phyloP scores from a whole-genome alignment of 2,329 filamentous ascomycete species.

The Calonectria naviculata region DNA sequence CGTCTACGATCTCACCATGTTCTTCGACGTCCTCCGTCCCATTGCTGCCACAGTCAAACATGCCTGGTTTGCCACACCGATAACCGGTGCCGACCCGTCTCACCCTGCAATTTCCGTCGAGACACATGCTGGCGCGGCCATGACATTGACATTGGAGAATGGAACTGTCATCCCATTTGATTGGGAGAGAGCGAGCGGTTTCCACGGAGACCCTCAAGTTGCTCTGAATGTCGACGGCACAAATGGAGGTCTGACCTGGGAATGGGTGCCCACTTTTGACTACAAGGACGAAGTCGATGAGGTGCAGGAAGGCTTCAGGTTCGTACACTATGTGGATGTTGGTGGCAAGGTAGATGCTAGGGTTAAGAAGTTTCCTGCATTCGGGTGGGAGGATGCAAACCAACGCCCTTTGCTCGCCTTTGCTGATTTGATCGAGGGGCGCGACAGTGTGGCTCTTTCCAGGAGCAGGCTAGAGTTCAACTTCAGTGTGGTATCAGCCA shows the following conservation, averaged over 20 bases:
- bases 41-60: slow-evolving; percentile 18
- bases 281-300: slow-evolving; percentile 21
- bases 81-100: slow-evolving; percentile 10
- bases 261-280: slow-evolving; percentile 28
- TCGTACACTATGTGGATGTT: slow-evolving; percentile 20
- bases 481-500: slow-evolving; percentile 21
- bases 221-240: slow-evolving; percentile 23
- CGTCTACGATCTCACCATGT: slow-evolving; percentile 26
- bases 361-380: slow-evolving; percentile 20
- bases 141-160: slow-evolving; percentile 20
- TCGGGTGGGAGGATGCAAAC: slow-evolving; percentile 26
- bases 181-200: slow-evolving; percentile 24
- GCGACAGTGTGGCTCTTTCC: slow-evolving; percentile 19
- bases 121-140: slow-evolving; percentile 16
- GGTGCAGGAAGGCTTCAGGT: slow-evolving; percentile 12
- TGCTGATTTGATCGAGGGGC: slow-evolving; percentile 22
- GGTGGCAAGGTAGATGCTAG: slow-evolving; percentile 18
- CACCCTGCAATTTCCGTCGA: slow-evolving; percentile 16
- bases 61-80: slow-evolving; percentile 24
- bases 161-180: slow-evolving; percentile 16
- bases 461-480: slow-evolving; percentile 23
- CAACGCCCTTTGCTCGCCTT: slow-evolving; percentile 22
- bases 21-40: slow-evolving; percentile 25
- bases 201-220: slow-evolving; percentile 20
- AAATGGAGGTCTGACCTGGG: slow-evolving; percentile 16